These are phyloP conservation scores for Yamadazyma phyllophila DNA, from an alignment of 805 yeast genomes.

Conservation along the genomic window DNA sequence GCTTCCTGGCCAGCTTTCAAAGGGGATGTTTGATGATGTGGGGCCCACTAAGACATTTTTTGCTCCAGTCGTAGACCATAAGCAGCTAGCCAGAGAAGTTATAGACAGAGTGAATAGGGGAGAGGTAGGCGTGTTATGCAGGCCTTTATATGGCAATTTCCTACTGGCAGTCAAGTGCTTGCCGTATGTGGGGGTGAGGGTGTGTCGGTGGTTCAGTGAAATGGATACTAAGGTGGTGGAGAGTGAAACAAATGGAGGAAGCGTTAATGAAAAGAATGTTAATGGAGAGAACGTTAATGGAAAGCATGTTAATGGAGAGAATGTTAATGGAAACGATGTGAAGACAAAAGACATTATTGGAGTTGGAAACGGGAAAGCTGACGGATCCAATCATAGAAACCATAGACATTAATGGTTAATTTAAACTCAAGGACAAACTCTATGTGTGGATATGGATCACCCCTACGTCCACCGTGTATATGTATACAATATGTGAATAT, in stretches of 20 bases:
- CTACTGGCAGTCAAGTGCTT: constrained; percentile 41
- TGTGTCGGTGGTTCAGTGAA: constrained; percentile 32
- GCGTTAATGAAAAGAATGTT: no score
- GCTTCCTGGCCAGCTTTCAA: constrained; percentile 50
- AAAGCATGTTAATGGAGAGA: no score
- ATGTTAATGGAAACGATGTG: no score
- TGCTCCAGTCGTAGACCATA: constrained; percentile 47
- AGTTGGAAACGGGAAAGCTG: no score
- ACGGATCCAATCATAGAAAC: not conserved
- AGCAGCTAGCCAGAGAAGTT: constrained; percentile 34
- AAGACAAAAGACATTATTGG: no score
- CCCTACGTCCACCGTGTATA: no score
- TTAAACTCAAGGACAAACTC: no score
- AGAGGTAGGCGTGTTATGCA: constrained; percentile 39
- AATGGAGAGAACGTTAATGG: no score
- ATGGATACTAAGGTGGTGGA: constrained; percentile 36
- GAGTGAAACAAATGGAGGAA: not conserved
- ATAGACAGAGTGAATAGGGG: constrained; percentile 34
- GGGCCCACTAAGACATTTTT: constrained; percentile 38
- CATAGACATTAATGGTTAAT: not conserved
- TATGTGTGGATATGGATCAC: no score
- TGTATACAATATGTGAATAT: no score
- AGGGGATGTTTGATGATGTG: constrained; percentile 50
- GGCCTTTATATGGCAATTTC: constrained; percentile 48
- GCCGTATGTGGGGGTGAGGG: constrained; percentile 39